phyloP scores from a whole-genome alignment of 371 early-diverging fungal genomes.

The Mortierella sp. region DNA sequence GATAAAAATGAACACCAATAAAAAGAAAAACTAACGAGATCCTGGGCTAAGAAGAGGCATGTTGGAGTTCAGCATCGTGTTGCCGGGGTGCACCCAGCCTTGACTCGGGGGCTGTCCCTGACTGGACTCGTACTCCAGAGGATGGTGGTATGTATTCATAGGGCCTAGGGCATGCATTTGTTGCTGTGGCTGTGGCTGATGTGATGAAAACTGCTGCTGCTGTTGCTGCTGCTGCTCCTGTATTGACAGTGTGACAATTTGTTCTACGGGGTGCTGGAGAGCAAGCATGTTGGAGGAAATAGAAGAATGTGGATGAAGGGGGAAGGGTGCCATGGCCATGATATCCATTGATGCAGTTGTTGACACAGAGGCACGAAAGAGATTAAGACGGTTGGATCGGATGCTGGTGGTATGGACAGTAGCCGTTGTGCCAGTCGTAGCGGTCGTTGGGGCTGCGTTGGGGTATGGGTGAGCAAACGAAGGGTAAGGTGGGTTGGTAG shows the following conservation, averaged over 20 bases:
- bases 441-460: neutral
- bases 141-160: slow-evolving; percentile 18
- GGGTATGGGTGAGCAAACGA: neutral
- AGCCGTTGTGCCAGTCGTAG: neutral
- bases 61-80: slow-evolving; percentile 6
- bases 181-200: slow-evolving; percentile 13
- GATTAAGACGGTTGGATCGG: slow-evolving; percentile 8
- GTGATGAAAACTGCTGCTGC: neutral
- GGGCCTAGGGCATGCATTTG: neutral
- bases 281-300: slow-evolving; percentile 24
- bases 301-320: slow-evolving; percentile 29
- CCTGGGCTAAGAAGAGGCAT: slow-evolving; percentile 1
- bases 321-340: slow-evolving; percentile 37
- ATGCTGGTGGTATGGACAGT: neutral
- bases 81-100: slow-evolving; percentile 13
- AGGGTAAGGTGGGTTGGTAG: neutral
- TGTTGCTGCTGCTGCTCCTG: slow-evolving; percentile 23
- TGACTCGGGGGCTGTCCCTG: slow-evolving; percentile 3
- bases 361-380: slow-evolving; percentile 25
- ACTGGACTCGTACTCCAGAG: slow-evolving; percentile 17
- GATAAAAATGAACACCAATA: neutral
- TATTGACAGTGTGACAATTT: too few relatives aligned
- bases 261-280: slow-evolving; percentile 28
- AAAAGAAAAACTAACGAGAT: slow-evolving; percentile 9
- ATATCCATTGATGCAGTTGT: slow-evolving; percentile 44